These are phyloP conservation scores for Russula earlei DNA, from an alignment of 768 basidiomycete species.

Conservation along the genomic window DNA sequence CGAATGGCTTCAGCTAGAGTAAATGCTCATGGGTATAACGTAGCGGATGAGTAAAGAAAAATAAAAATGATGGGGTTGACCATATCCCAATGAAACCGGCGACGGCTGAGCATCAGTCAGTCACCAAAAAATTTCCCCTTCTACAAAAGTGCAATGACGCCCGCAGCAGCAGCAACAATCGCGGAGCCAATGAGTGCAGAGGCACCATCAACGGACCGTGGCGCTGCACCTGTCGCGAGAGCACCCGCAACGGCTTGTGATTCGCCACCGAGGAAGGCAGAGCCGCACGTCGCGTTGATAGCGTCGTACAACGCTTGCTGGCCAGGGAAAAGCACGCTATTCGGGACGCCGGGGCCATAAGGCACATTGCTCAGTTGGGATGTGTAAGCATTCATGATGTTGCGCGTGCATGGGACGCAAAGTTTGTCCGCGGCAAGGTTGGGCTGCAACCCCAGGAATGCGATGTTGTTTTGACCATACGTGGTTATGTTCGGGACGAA, in stretches of 20 bases:
- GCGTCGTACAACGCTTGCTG: conserved; percentile 59
- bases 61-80: not conserved
- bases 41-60: conserved; percentile 9
- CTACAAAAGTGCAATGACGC: conserved; percentile 25
- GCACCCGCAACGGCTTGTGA: conserved; percentile 65
- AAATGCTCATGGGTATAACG: conserved; percentile 11
- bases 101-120: not conserved
- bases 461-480: conserved; percentile 50
- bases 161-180: conserved; percentile 29
- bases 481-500: conserved; percentile 45
- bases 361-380: conserved; percentile 58
- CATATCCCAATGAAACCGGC: not conserved
- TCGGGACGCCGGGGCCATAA: conserved; percentile 65
- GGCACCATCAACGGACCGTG: conserved; percentile 23
- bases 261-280: conserved; percentile 56
- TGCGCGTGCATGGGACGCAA: conserved; percentile 77
- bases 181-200: conserved; percentile 27
- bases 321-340: conserved; percentile 53
- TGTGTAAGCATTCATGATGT: conserved; percentile 68
- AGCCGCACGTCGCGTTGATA: conserved; percentile 56
- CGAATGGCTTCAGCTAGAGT: not conserved
- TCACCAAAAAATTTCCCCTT: not conserved
- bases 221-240: conserved; percentile 32
- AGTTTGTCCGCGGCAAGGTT: conserved; percentile 39
- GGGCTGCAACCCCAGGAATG: conserved; percentile 71